Evolutionary conservation across 768 basidiomycete genomes (phyloP), one percentile per base, ranked within the genome.

Genomic region (Pleurotus salmoneostramineus): DNA sequence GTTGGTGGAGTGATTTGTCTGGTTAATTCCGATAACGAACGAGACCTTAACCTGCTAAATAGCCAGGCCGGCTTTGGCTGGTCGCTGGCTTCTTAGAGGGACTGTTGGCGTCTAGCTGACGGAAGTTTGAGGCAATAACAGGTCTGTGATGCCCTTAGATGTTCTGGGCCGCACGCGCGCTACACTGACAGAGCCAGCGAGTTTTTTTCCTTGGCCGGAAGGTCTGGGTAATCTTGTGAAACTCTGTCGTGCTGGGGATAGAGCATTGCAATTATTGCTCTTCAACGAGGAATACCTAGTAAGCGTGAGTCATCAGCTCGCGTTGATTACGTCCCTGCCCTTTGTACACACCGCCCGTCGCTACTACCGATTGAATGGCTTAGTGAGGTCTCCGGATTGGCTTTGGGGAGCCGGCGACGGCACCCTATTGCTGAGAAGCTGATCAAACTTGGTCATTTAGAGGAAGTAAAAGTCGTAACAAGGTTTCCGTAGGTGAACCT

Each of bases 311-410:
- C 85, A 88, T 87, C 85, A 89, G 85, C 87, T 87, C 79, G 82
- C 84, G 83, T 88, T 85, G 87, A 89, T 87, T 88, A 88, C 82
- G 86, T 88, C 86, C 86, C 87, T 88, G 87, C 87, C 86, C 87
- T 87, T 87, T 88, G 84, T 88, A 88, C 85, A 88, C 87, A 88
- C 87, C 84, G 84, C 88, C 87, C 82, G 85, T 88, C 85, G 83
- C 88, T 88, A 89, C 86, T 88, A 89, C 88, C 83, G 84, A 89
- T 89, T 87, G 88, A 89, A 88, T 84, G 84, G 87, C 85, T 88
- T 88, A 86, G 87, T 87, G 86, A 88, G 88, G 83, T 83, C 83
- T 88, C 78, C 80, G 83, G 84, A 89, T 86, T 77, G 83, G 80
- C 84, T 83, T 82, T 75, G 79, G 77, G 76, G 77, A 84, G 79